Conservation (phyloP, 2,329 filamentous ascomycete species). For the Thelonectria blattea region DNA sequence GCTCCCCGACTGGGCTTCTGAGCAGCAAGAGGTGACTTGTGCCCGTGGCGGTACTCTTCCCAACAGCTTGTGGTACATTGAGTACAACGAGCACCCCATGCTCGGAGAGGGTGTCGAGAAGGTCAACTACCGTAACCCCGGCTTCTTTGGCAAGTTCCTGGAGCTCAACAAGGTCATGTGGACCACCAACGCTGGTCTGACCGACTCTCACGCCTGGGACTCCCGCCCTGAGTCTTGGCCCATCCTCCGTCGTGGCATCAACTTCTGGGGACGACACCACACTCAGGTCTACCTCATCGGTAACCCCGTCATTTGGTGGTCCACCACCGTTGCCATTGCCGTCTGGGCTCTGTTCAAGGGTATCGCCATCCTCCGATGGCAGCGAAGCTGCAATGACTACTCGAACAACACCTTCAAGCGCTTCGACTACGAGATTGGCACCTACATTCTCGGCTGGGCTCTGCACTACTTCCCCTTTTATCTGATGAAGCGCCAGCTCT, state of each 20-base stretch:
- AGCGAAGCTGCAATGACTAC: constrained; percentile 91
- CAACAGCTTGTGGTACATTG: constrained; percentile 97
- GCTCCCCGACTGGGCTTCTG: constrained; percentile 95
- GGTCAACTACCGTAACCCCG: constrained; percentile 93
- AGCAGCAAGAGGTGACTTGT: constrained; percentile 99
- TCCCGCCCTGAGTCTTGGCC: constrained; percentile 95
- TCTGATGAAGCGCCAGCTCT: constrained; percentile 96
- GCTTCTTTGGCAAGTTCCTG: constrained; percentile 97
- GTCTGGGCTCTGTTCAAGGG: constrained; percentile 86
- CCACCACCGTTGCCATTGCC: constrained; percentile 76
- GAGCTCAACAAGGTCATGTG: constrained; percentile 99
- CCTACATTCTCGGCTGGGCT: constrained; percentile 89
- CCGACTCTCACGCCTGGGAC: constrained; percentile 98
- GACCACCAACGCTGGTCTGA: constrained; percentile 94
- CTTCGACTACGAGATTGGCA: constrained; percentile 96
- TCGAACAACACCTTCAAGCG: constrained; percentile 83
- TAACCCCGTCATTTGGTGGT: constrained; percentile 95
- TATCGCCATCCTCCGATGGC: constrained; percentile 88
- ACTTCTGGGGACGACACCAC: constrained; percentile 96
- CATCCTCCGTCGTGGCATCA: constrained; percentile 89
- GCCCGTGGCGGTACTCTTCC: constrained; percentile 88
- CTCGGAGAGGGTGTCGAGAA: constrained; percentile 80
- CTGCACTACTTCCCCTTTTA: constrained; percentile 99
- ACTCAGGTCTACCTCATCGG: constrained; percentile 96
- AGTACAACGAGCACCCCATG: constrained; percentile 84